Conservation (phyloP, 306 rosid genomes). For the Begonia fuchsioides region DNA sequence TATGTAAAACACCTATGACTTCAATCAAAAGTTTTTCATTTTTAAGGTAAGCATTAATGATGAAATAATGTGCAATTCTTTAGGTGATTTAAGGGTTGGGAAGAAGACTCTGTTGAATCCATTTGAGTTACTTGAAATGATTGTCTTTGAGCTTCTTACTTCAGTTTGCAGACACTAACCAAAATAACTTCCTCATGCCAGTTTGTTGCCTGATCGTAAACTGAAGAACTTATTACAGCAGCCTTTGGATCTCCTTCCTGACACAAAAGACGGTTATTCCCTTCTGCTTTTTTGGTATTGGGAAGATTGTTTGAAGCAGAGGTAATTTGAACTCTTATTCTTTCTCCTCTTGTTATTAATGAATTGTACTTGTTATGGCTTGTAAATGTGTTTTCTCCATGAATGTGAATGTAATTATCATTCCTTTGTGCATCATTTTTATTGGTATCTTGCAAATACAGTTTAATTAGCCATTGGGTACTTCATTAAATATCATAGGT, state of each 20-base stretch:
- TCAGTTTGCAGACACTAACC: slow-evolving; percentile 5
- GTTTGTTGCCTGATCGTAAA: slow-evolving; percentile 84
- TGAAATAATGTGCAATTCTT: no score
- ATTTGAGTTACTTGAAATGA: no score
- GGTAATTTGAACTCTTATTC: slow-evolving; percentile 26
- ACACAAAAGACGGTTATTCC: slow-evolving; percentile 81
- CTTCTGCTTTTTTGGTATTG: slow-evolving; percentile 87
- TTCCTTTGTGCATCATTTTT: slow-evolving; percentile 3
- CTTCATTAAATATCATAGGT: slow-evolving; percentile 27
- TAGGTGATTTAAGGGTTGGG: no score
- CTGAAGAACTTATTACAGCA: slow-evolving; percentile 66
- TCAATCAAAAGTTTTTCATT: no score
- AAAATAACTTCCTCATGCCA: slow-evolving; percentile 15
- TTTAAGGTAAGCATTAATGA: no score
- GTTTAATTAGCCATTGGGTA: not conserved
- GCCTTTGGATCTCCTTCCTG: slow-evolving; percentile 55
- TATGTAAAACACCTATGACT: not conserved
- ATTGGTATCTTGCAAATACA: not conserved
- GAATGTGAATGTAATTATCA: slow-evolving; percentile 1
- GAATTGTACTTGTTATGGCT: not conserved
- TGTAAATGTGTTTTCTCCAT: not conserved
- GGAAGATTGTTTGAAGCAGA: slow-evolving; percentile 94
- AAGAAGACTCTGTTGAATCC: no score
- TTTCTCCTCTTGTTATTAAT: not conserved
- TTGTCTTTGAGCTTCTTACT: slow-evolving; percentile 1